Evolutionary conservation across 1,284 basidiomycete species (phyloP).

Genomic region (Malassezia sp.): DNA sequence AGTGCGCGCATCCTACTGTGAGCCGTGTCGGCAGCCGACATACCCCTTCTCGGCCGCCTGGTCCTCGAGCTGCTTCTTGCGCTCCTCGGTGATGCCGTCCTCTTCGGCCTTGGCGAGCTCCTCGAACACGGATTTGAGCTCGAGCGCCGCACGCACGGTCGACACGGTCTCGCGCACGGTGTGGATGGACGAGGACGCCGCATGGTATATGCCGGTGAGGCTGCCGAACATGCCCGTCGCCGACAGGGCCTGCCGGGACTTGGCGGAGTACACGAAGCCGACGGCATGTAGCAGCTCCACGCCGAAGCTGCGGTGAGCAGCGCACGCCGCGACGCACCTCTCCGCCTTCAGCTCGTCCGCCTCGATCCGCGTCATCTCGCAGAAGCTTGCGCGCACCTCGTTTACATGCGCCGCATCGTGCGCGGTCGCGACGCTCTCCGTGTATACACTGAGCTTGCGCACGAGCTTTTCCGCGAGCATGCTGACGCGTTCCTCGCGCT

Average conservation of each 20-base stretch:
- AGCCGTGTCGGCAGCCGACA: constrained; percentile 1
- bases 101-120: constrained; percentile 64
- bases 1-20: constrained; percentile 32
- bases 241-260: constrained; percentile 41
- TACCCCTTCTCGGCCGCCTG: constrained; percentile 75
- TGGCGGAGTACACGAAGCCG: constrained; percentile 68
- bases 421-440: constrained; percentile 67
- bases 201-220: constrained; percentile 31
- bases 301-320: constrained; percentile 59
- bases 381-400: constrained; percentile 34
- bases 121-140: constrained; percentile 83
- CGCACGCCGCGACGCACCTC: constrained; percentile 20
- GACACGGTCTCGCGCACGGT: constrained; percentile 40
- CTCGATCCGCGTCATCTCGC: constrained; percentile 40
- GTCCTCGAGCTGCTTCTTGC: constrained; percentile 81
- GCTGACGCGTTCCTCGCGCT: constrained; percentile 64
- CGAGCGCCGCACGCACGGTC: constrained; percentile 40
- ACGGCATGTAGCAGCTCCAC: constrained; percentile 81
- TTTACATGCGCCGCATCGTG: constrained; percentile 60
- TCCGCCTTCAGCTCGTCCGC: constrained; percentile 56
- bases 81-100: constrained; percentile 73
- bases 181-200: constrained; percentile 33
- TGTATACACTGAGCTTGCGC: constrained; percentile 79
- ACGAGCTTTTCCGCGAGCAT: constrained; percentile 73
- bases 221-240: constrained; percentile 30